Percentiles rank a stretch among this genome's conserved stretches.
Conservation (phyloP, 495 filamentous ascomycete genomes). For the Penicillium coffeae region DNA sequence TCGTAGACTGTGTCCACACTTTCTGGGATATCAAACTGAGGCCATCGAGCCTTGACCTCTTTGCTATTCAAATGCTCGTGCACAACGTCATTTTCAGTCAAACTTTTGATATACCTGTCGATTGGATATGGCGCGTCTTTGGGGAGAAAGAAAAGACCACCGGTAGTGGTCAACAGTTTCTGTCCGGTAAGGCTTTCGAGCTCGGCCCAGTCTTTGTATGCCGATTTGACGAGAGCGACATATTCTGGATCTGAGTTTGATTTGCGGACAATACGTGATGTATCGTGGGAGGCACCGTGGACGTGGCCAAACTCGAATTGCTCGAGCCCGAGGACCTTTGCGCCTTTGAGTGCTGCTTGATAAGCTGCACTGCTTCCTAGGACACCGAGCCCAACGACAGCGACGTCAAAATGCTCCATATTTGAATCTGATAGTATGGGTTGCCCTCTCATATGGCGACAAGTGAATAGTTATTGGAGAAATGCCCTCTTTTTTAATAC, state of each 20-base stretch:
- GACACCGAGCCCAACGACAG: constrained; percentile 18
- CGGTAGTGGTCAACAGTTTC: constrained; percentile 16
- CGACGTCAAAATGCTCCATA: constrained; percentile 14
- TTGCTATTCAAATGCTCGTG: constrained; percentile 20
- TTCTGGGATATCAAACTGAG: constrained; percentile 25
- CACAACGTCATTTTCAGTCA: constrained; percentile 15
- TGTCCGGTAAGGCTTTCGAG: constrained; percentile 11
- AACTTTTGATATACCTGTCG: constrained; percentile 11
- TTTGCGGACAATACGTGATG: constrained; percentile 18
- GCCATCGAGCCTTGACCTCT: constrained; percentile 26
- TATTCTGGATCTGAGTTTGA: constrained; percentile 13
- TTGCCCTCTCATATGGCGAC: too few species aligned
- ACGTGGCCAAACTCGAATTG: constrained; percentile 20
- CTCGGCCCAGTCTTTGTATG: constrained; percentile 20
- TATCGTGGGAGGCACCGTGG: constrained; percentile 18
- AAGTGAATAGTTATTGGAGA: too few species aligned
- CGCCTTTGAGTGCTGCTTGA: constrained; percentile 16
- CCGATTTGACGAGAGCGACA: constrained; percentile 15
- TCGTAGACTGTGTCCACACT: constrained; percentile 21
- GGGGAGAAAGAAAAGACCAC: constrained; percentile 18
- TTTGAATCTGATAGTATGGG: not conserved
- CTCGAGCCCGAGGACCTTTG: constrained; percentile 16
- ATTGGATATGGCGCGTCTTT: constrained; percentile 11
- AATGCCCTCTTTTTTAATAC: not conserved
- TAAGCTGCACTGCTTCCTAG: constrained; percentile 18